Conservation (phyloP, 768 basidiomycete species). For the Mycena rosella region DNA sequence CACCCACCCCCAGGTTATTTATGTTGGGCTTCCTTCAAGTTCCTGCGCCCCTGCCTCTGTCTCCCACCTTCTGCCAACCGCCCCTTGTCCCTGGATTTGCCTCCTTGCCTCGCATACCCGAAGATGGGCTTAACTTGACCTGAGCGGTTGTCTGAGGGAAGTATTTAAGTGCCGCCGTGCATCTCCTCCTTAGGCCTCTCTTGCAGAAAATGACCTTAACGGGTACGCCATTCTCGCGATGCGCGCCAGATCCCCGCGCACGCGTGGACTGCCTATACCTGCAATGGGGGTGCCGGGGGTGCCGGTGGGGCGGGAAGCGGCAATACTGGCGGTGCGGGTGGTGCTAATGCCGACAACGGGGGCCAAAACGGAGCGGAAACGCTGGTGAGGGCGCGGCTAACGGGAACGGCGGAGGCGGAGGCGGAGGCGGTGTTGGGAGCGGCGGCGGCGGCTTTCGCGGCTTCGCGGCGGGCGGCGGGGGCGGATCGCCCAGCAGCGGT, state of each 20-base stretch:
- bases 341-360: background rate
- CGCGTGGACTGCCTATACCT: constrained; percentile 4
- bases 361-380: constrained; percentile 9
- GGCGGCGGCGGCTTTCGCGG: no score
- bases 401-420: constrained; percentile 1
- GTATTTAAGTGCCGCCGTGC: constrained; percentile 3
- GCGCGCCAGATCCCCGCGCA: background rate
- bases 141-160: background rate
- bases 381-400: background rate
- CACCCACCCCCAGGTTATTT: no score
- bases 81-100: no score
- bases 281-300: constrained; percentile 5
- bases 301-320: constrained; percentile 2
- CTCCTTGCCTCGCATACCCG: no score
- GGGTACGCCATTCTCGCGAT: no score
- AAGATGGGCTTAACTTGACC: no score
- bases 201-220: constrained; percentile 1
- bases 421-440: constrained; percentile 1
- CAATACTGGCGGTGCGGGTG: constrained; percentile 1
- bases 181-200: background rate
- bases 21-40: no score
- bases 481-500: constrained; percentile 8
- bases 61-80: no score
- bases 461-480: background rate
- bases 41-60: no score